A percentile compares a stretch with the other conserved stretches of the same genome.
phyloP scores from a whole-genome alignment of 2,329 filamentous ascomycete species.

The Didymella arachidicola region DNA sequence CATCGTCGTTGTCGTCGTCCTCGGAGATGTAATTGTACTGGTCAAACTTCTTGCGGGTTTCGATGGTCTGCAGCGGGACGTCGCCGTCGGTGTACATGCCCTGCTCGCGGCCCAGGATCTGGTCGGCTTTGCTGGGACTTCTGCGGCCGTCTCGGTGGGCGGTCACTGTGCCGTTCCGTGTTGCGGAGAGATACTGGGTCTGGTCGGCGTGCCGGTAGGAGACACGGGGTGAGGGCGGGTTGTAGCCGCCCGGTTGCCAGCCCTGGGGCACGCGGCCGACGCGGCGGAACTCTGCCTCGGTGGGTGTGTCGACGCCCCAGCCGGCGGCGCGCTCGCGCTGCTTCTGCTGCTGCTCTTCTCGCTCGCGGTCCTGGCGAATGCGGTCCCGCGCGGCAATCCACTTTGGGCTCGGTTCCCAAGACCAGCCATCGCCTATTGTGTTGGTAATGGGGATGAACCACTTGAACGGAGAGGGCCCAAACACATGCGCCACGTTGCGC shows the following conservation, averaged over 20 bases:
- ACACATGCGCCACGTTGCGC: slow-evolving; percentile 80
- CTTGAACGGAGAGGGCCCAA: slow-evolving; percentile 74
- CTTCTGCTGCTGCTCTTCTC: slow-evolving; percentile 60
- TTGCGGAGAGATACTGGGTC: slow-evolving; percentile 46
- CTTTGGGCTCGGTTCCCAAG: slow-evolving; percentile 83
- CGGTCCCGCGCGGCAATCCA: slow-evolving; percentile 77
- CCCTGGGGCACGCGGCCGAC: slow-evolving; percentile 37
- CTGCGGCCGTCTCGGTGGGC: slow-evolving; percentile 46
- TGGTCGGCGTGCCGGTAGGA: slow-evolving; percentile 46
- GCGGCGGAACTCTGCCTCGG: slow-evolving; percentile 48
- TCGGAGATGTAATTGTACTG: slow-evolving; percentile 49
- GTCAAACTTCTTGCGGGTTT: slow-evolving; percentile 47
- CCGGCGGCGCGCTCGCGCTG: slow-evolving; percentile 71
- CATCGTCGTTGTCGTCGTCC: slow-evolving; percentile 50
- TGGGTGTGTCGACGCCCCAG: slow-evolving; percentile 64
- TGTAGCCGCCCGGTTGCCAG: slow-evolving; percentile 42
- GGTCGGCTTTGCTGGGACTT: slow-evolving; percentile 52
- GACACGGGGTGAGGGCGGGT: slow-evolving; percentile 37
- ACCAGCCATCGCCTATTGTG: slow-evolving; percentile 91
- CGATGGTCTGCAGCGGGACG: slow-evolving; percentile 54
- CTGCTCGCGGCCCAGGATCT: slow-evolving; percentile 51
- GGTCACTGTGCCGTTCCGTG: slow-evolving; percentile 43
- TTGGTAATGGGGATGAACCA: slow-evolving; percentile 86
- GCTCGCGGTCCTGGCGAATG: slow-evolving; percentile 56
- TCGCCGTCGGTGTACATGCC: slow-evolving; percentile 49